Base-by-base conservation (phyloP, 1,139 yeast genomes). In the Diutina catenulata region DNA sequence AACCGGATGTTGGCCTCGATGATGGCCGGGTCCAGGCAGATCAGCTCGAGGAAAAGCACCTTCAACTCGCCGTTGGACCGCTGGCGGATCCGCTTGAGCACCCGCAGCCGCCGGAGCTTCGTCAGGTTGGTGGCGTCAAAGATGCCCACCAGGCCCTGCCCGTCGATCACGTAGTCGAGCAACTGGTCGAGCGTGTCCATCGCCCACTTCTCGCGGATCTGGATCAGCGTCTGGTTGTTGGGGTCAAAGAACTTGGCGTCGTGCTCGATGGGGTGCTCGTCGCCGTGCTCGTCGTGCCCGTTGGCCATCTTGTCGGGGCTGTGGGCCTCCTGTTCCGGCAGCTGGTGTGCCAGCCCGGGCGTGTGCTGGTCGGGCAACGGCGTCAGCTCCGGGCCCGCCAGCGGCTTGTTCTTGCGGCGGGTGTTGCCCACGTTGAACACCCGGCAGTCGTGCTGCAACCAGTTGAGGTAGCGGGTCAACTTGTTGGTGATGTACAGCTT, bases 111-210 rank as follows among this genome's bases (percentile, higher is more conserved):
- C 44, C 97, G 69, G 10, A 64, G 67, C 41, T 74, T 76, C 1
- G 96, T 91, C 2, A 95, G 82, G 55, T 91, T 91, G 4, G 95
- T 87, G 1, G 97, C 97, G 59, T 91, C 98, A 51, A 91, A 80
- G 13, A 91, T 86, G 2, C 96, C 98, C 11, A 88, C 96, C 3
- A 88, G 79, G 2, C 97, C 97, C 24, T 78, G 74, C 0, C 88
- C 94, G 21, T 73, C 69, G 39, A 86, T 57, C 5, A 91, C 73
- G 56, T 83, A 88, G 49, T 86, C 93, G 28, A 91, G 64, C 43
- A 91, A 60, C 50, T 81, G 83, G 43, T 86, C 94, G 42, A 91
- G 63, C 0, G 97, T 91, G 47, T 88, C 95, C 77, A 82, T 79
- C 0, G 98, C 98, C 96, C 97, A 88, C 55, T 80, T 75, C 49